Conservation (phyloP, 1,139 yeast genomes). For the Hyphopichia wangnamkhiaoensis region DNA sequence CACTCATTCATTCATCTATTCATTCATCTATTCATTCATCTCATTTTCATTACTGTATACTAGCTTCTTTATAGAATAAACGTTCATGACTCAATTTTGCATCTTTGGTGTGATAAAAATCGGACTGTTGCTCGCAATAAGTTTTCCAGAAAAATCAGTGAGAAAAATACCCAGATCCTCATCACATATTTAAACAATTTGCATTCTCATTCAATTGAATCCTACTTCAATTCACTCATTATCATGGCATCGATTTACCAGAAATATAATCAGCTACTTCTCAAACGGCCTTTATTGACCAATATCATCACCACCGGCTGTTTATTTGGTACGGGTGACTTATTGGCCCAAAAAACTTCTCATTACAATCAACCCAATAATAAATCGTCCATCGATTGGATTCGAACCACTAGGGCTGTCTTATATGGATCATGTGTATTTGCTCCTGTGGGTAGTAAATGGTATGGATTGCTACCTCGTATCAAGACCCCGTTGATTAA, state of each 20-base stretch:
- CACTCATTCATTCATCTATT: not conserved
- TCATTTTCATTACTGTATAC: not conserved
- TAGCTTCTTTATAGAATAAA: not conserved
- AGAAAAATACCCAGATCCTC: too few species aligned
- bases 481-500: slow-evolving; percentile 16
- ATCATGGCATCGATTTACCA: slow-evolving; percentile 1
- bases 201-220: not conserved
- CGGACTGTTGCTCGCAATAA: too few species aligned
- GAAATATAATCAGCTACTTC: slow-evolving; percentile 30
- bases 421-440: slow-evolving; percentile 39
- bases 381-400: slow-evolving; percentile 25
- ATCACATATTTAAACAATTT: not conserved
- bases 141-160: too few species aligned
- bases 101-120: not conserved
- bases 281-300: slow-evolving; percentile 34
- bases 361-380: slow-evolving; percentile 1
- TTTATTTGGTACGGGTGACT: slow-evolving; percentile 45
- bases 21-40: not conserved
- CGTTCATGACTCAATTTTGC: not conserved
- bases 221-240: not conserved
- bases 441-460: slow-evolving; percentile 45
- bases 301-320: slow-evolving; percentile 42
- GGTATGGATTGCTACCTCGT: slow-evolving; percentile 36
- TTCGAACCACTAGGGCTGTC: slow-evolving; percentile 35
- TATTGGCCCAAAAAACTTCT: slow-evolving; percentile 31